Evolutionary conservation across 345 rosid genomes (phyloP).

Genomic region (Citropsis articulata): DNA sequence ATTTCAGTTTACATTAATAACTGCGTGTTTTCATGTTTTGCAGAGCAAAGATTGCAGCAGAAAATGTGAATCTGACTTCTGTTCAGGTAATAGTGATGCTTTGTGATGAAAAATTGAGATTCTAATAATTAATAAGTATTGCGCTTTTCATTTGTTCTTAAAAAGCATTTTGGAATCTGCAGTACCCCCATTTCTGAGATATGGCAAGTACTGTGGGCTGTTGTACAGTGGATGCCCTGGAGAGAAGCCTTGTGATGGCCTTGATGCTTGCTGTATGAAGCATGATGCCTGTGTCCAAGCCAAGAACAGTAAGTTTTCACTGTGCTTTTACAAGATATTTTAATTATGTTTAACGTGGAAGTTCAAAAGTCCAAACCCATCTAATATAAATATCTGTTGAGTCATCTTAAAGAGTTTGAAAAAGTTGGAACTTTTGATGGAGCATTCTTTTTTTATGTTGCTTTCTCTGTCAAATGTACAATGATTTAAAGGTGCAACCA

Average conservation of each 20-base stretch:
- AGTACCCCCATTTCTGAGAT: constrained; percentile 90
- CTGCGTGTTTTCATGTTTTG: neutral
- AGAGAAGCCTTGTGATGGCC: constrained; percentile 88
- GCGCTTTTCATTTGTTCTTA: neutral
- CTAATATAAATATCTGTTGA: too few relatives aligned
- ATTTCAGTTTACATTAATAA: too few relatives aligned
- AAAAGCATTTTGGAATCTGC: neutral
- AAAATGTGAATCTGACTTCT: constrained; percentile 83
- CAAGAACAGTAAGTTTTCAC: constrained; percentile 53
- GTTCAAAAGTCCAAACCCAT: neutral
- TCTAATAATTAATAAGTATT: neutral
- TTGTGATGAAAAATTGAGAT: neutral
- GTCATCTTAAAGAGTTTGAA: neutral
- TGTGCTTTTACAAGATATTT: neutral
- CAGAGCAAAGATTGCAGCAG: constrained; percentile 82
- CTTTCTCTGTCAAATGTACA: too few relatives aligned
- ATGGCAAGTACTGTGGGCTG: constrained; percentile 90
- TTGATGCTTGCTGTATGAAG: constrained; percentile 93
- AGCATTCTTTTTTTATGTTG: neutral
- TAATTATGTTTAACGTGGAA: neutral
- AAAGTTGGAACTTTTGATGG: neutral
- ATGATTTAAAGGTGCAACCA: too few relatives aligned
- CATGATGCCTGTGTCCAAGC: constrained; percentile 85
- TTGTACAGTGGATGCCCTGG: constrained; percentile 92
- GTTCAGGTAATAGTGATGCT: constrained; percentile 43